phyloP scores from a whole-genome alignment of 148 eudicot genomes.

The Amaranthus hypochondriacus region DNA sequence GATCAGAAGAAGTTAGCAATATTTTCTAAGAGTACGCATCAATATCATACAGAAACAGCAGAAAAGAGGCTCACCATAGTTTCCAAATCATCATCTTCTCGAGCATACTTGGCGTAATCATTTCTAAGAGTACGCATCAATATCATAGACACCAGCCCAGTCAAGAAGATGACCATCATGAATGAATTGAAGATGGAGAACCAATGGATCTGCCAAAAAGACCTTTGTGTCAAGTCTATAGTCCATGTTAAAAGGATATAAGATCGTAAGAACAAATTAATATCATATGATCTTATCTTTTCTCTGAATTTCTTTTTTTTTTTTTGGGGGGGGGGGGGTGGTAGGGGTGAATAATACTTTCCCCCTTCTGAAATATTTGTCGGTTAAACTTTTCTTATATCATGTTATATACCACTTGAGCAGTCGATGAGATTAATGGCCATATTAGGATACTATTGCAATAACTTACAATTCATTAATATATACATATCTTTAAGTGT shows the following conservation, averaged over 20 bases:
- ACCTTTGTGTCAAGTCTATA: neutral
- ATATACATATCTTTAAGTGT: neutral
- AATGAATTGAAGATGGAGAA: slow-evolving; percentile 93
- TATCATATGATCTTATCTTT: neutral
- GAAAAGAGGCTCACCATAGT: slow-evolving; percentile 48
- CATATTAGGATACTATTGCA: neutral
- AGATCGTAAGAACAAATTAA: neutral
- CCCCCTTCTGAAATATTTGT: no score
- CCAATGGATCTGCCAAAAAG: slow-evolving; percentile 82
- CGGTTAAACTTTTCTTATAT: neutral
- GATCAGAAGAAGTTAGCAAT: slow-evolving; percentile 11
- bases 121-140: slow-evolving; percentile 90
- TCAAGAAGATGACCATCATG: slow-evolving; percentile 99
- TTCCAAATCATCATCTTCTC: slow-evolving; percentile 96
- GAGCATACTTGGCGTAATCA: slow-evolving; percentile 96
- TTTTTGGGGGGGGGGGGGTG: no score
- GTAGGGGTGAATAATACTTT: no score
- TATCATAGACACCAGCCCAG: slow-evolving; percentile 94
- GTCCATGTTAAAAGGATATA: neutral
- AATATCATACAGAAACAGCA: neutral
- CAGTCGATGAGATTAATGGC: neutral
- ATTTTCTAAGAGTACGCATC: neutral
- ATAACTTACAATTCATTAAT: neutral
- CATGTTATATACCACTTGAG: neutral
- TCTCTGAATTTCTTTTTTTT: neutral